Conservation (phyloP, 2,329 filamentous ascomycete species). For the Gaeumannomyces sp. region DNA sequence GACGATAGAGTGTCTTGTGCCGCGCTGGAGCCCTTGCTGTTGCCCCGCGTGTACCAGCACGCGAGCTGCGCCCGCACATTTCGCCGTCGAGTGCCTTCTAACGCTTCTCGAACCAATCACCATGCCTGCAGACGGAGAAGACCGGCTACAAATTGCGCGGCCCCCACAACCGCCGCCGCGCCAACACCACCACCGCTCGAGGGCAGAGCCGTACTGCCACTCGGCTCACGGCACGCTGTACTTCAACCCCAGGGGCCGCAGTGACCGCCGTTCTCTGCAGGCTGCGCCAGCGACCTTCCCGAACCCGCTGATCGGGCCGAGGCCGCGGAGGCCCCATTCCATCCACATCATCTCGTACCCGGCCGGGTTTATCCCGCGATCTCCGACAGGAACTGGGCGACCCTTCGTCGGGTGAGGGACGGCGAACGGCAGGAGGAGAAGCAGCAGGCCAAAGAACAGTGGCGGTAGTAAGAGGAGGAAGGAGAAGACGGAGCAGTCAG, state of each 20-base stretch:
- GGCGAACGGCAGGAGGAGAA: slow-evolving; percentile 30
- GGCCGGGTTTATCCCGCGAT: slow-evolving; percentile 32
- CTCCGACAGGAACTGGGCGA: slow-evolving; percentile 25
- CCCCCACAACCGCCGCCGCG: background rate
- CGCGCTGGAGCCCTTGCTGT: too few relatives aligned
- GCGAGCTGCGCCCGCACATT: too few relatives aligned
- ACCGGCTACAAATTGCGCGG: too few relatives aligned
- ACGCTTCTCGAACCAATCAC: background rate
- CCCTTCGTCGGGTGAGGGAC: slow-evolving; percentile 38
- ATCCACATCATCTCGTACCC: slow-evolving; percentile 48
- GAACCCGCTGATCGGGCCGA: slow-evolving; percentile 39
- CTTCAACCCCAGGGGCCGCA: slow-evolving; percentile 14
- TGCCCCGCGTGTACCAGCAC: too few relatives aligned
- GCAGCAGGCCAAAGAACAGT: slow-evolving; percentile 20
- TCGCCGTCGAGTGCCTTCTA: too few relatives aligned
- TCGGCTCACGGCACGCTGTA: slow-evolving; percentile 16
- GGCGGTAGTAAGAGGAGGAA: slow-evolving; percentile 10
- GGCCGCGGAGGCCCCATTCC: slow-evolving; percentile 46
- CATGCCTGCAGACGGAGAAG: slow-evolving; percentile 6
- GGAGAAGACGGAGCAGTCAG: background rate
- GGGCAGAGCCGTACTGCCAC: slow-evolving; percentile 12
- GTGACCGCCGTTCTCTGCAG: slow-evolving; percentile 18
- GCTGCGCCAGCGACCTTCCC: slow-evolving; percentile 23
- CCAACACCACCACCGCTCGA: background rate
- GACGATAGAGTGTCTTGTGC: too few relatives aligned